Percentiles rank a stretch among this genome's conserved stretches.
These are phyloP conservation scores for Collybia sp. DNA, from an alignment of 768 basidiomycete genomes.

Conservation along the genomic window DNA sequence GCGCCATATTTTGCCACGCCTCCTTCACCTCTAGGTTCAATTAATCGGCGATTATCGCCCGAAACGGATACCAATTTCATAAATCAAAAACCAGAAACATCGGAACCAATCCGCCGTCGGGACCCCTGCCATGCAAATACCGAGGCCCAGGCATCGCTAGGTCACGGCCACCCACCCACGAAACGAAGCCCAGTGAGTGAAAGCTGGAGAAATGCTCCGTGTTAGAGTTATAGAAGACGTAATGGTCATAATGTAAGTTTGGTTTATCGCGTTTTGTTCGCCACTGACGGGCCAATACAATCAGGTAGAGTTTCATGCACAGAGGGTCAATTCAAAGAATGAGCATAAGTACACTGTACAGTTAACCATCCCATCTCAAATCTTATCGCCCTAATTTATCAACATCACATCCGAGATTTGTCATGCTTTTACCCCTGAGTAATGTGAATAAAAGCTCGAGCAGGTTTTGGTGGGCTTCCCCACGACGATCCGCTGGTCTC, in stretches of 20 bases:
- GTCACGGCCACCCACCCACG: slow-evolving; percentile 4
- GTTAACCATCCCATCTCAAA: too few relatives aligned
- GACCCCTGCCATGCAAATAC: neutral
- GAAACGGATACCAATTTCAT: too few relatives aligned
- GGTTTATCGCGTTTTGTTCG: too few relatives aligned
- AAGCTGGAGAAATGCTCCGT: neutral
- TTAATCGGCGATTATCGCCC: neutral
- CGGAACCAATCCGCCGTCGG: slow-evolving; percentile 8
- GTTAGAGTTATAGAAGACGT: too few relatives aligned
- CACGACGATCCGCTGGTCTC: neutral
- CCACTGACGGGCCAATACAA: too few relatives aligned
- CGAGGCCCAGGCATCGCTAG: slow-evolving; percentile 1
- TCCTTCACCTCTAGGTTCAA: slow-evolving; percentile 20
- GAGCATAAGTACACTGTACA: too few relatives aligned
- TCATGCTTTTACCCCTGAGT: too few relatives aligned
- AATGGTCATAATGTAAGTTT: too few relatives aligned
- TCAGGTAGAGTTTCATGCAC: too few relatives aligned
- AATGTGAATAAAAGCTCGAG: neutral
- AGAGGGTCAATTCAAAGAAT: too few relatives aligned
- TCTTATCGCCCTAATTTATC: too few relatives aligned
- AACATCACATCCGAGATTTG: too few relatives aligned
- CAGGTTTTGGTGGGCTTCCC: neutral
- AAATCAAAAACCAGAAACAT: neutral
- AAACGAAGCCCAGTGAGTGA: slow-evolving; percentile 30
- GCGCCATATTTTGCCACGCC: slow-evolving; percentile 42